A percentile compares a stretch with the other conserved stretches of the same genome.
These are phyloP conservation scores for Vaccinium darrowii DNA, from an alignment of 148 eudicot species.

Conservation along the genomic window DNA sequence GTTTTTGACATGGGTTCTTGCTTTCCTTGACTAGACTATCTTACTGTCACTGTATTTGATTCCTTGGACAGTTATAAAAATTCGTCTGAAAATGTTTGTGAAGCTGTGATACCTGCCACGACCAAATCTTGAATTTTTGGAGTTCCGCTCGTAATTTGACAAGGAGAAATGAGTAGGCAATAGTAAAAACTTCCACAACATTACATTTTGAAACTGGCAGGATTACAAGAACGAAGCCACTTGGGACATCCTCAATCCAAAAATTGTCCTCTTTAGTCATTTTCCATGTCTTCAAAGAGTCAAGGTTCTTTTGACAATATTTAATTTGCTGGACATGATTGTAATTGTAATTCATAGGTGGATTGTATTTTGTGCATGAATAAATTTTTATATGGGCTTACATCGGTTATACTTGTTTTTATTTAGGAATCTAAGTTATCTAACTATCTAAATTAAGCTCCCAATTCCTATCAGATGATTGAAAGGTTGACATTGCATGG, in stretches of 20 bases:
- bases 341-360: not conserved
- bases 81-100: not conserved
- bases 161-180: not conserved
- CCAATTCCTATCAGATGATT: not conserved
- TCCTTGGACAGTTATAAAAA: not conserved
- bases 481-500: not conserved
- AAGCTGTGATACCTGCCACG: not conserved
- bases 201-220: not conserved
- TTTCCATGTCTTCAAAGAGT: not conserved
- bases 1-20: not conserved
- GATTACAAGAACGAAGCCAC: not conserved
- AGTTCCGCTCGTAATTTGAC: not conserved
- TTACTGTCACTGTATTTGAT: not conserved
- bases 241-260: not conserved
- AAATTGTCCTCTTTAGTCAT: not conserved
- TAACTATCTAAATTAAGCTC: not conserved
- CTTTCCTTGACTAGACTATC: not conserved
- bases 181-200: not conserved
- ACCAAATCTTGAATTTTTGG: not conserved
- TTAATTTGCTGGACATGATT: not conserved
- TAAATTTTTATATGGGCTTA: not conserved
- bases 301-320: not conserved
- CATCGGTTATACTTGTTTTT: not conserved
- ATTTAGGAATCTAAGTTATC: not conserved
- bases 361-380: not conserved